Evolutionary conservation across 2,329 filamentous ascomycete species (phyloP), one percentile per base, ranked within the genome.

Genomic region (Sclerotinia minor): DNA sequence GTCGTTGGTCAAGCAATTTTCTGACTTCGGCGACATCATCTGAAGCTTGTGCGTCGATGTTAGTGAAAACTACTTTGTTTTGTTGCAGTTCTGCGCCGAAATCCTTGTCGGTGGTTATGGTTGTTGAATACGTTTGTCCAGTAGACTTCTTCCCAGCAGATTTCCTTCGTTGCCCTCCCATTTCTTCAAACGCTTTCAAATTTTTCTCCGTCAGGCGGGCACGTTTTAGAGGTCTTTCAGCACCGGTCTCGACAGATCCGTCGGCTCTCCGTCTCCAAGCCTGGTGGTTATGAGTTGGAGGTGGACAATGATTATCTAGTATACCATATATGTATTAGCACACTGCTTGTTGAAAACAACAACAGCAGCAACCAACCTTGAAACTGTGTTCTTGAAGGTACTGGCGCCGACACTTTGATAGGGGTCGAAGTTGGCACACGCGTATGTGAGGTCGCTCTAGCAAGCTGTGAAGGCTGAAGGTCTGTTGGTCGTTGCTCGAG

Each of bases 191-290:
- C 26, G 53, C 26, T 55, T 35, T 55, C 26, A 38, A 13, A 6
- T 55, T 55, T 55, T 55, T 35, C 53, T 55, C 29, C 53, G 29
- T 55, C 53, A 55, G 53, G 8, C 53, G 29, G 17, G 53, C 5
- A 19, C 26, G 26, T 55, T 38, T 55, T 55, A 9, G 53, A 19
- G 53, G 53, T 55, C 29, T 55, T 35, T 38, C 24, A 29, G 29
- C 53, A 35, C 5, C 4, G 26, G 5, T 38, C 35, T 38, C 26
- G 15, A 29, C n/a, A 26, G 15, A 55, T 38, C 1, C 38, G 29
- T 55, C 92, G 97, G 77, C 81, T 94, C 57, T 78, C 84, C 63
- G 82, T 84, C 75, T 98, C 95, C 83, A 79, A 90, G 73, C 82
- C 86, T 61, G 92, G 97, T 81, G 94, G 94, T 5, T 80, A 95